Evolutionary conservation across 2,329 filamentous ascomycete species (phyloP).

Genomic region (Neofusicoccum cordaticola): DNA sequence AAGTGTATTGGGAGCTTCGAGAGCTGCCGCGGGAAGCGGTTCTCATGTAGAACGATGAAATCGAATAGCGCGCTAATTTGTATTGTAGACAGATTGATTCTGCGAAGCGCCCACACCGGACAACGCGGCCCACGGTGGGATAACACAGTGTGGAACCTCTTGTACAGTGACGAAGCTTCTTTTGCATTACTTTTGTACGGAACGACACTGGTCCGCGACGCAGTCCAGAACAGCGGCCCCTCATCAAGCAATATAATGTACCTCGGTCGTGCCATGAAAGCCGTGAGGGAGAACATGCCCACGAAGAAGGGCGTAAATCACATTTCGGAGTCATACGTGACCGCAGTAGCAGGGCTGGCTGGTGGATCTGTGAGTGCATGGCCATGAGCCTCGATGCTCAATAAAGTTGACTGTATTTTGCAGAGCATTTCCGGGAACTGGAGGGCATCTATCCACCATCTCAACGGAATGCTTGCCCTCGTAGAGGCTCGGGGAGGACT

Average conservation of each 20-base stretch:
- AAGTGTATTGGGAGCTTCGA: no score
- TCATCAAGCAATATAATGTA: background rate
- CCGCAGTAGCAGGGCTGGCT: background rate
- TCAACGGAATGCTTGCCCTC: background rate
- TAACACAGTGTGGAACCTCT: background rate
- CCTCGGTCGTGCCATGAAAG: background rate
- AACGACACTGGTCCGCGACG: background rate
- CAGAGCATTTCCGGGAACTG: background rate
- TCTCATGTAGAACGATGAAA: no score
- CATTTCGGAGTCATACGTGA: background rate
- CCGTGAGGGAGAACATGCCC: background rate
- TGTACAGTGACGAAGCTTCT: background rate
- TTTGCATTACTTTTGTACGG: background rate
- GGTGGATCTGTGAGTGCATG: background rate
- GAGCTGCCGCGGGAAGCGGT: no score
- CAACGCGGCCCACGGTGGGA: background rate
- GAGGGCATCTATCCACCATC: background rate
- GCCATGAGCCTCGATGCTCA: background rate
- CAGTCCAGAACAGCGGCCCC: background rate
- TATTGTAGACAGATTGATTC: background rate
- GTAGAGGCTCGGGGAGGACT: background rate
- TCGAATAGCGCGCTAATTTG: no score
- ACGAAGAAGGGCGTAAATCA: background rate
- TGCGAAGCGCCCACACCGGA: background rate
- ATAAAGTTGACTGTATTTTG: no score